Evolutionary conservation across 78 protist genomes (phyloP), one percentile per base, ranked within the genome.

Genomic region (Guillardia theta): DNA sequence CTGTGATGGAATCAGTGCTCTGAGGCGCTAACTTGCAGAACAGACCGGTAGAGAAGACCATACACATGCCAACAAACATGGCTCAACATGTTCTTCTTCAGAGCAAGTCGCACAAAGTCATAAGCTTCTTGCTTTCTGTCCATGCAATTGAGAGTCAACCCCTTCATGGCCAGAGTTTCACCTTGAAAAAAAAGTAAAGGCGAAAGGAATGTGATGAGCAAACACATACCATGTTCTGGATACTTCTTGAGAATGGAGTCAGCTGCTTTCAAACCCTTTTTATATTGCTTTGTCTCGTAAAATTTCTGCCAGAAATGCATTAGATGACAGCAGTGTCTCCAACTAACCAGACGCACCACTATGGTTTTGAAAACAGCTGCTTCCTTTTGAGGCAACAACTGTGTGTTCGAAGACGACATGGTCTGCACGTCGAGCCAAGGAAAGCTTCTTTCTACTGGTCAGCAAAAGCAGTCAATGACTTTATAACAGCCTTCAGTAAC

Each of bases 231-330:
- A 47, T 97, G 97, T 41, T 96, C 76, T 3, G 97, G 96, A 48
- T 39, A 88, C 88, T 94, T 94, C 93, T 94, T 95, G 48, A 98
- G 96, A 46, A 98, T 94, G 37, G 48, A 37, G 3, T 98, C 97
- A 33, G 95, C 95, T 27, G 50, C 77, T 90, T 97, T 97, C 41
- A 97, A 88, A 21, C 97, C 99, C 96, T 98, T 97, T 93, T 97
- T 98, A 95, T 97, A 97, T 93, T 96, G 97, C 94, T 97, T 97
- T 4, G 95, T 88, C 88, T 98, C 99, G 88, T 97, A 98, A 88
- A 93, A 48, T 33, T 98, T 98, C 96, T 80, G 90, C 48, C 4
- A 30, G 39, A 58, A 15, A 50, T 50, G 58, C 10, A 15, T 50
- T 50, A 19, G 39, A 58, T 9, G 39, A 1, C 39, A 6, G 41